Evolutionary conservation across 1,139 yeast species (phyloP).

Genomic region (Blastobotrys capitulatus): DNA sequence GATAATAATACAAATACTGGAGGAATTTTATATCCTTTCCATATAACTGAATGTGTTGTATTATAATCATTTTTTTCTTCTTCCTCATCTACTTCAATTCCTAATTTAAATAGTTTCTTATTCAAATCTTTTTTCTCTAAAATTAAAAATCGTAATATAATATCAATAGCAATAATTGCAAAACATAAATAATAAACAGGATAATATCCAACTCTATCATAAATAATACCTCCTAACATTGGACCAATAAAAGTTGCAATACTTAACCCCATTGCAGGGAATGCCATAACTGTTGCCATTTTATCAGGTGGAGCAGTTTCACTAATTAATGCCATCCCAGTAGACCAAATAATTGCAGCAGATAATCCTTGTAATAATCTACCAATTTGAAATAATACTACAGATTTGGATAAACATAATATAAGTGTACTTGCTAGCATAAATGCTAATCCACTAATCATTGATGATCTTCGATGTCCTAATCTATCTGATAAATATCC

Average conservation of each 20-base stretch:
- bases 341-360: too few species aligned
- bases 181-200: conserved; percentile 32
- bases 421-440: conserved; percentile 30
- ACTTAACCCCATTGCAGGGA: conserved; percentile 26
- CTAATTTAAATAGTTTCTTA: neutral
- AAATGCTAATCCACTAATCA: conserved; percentile 30
- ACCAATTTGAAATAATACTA: conserved; percentile 29
- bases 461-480: conserved; percentile 23
- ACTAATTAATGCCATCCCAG: conserved; percentile 31
- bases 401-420: conserved; percentile 25
- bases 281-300: conserved; percentile 28
- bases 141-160: conserved; percentile 32
- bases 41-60: neutral
- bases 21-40: conserved; percentile 18
- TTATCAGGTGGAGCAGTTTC: conserved; percentile 26
- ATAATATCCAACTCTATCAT: conserved; percentile 31
- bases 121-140: conserved; percentile 19
- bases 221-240: conserved; percentile 34
- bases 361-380: conserved; percentile 33
- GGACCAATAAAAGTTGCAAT: conserved; percentile 30
- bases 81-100: neutral
- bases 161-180: conserved; percentile 29
- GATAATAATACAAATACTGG: conserved; percentile 19
- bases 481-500: conserved; percentile 21
- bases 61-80: neutral